Percentiles rank a stretch among this genome's conserved stretches.
These are phyloP conservation scores for Turritis glabra DNA, from an alignment of 345 rosid genomes.

Conservation along the genomic window DNA sequence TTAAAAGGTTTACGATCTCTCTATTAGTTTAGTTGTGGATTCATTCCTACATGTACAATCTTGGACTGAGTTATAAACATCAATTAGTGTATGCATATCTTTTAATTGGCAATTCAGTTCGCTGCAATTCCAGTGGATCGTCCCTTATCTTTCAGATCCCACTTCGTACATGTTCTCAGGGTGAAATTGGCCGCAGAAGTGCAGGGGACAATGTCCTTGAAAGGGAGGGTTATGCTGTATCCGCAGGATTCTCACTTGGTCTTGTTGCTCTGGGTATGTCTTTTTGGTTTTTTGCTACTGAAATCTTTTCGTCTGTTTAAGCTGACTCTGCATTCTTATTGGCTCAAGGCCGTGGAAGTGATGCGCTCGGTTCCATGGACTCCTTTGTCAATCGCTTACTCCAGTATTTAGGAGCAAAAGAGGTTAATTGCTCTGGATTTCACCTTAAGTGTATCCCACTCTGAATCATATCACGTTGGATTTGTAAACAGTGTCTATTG, in stretches of 20 bases:
- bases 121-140: constrained; percentile 5
- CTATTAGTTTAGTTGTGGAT: constrained; percentile 12
- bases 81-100: constrained; percentile 10
- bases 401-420: constrained; percentile 89
- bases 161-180: constrained; percentile 47
- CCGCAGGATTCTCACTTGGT: constrained; percentile 98
- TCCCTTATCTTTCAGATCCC: constrained; percentile 30
- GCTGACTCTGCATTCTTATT: constrained; percentile 30
- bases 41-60: neutral
- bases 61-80: constrained; percentile 10
- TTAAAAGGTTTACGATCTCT: neutral
- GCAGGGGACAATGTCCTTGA: constrained; percentile 99
- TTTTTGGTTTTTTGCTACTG: constrained; percentile 21
- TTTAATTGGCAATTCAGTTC: constrained; percentile 7
- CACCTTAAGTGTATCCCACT: constrained; percentile 30
- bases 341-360: constrained; percentile 86
- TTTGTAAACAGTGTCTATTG: neutral
- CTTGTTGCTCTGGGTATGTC: constrained; percentile 90
- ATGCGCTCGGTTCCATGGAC: constrained; percentile 70
- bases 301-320: constrained; percentile 1
- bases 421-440: constrained; percentile 48
- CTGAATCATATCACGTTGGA: neutral
- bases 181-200: constrained; percentile 96
- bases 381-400: constrained; percentile 77
- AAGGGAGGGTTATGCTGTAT: constrained; percentile 98